Percentiles rank a stretch among this genome's conserved stretches.
These are phyloP conservation scores for Epichloe coenophiala DNA, from an alignment of 2,329 filamentous ascomycete species.

Conservation along the genomic window DNA sequence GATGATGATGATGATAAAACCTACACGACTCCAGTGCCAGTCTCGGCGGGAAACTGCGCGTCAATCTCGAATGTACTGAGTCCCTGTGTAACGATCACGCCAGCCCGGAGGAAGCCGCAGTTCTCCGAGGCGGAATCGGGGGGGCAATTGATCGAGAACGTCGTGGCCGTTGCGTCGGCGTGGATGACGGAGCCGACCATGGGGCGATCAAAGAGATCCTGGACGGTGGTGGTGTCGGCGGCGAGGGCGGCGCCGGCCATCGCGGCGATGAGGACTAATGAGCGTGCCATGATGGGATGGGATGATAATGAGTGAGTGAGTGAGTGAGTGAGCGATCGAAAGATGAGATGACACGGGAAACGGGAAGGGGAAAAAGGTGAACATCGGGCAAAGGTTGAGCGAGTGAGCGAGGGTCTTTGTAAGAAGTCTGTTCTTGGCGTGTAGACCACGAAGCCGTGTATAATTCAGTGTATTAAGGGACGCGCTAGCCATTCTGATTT, in stretches of 20 bases:
- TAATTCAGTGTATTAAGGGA: too few species aligned
- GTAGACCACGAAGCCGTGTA: too few species aligned
- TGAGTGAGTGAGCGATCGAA: neutral
- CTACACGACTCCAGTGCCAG: neutral
- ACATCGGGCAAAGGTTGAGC: too few species aligned
- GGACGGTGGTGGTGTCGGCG: constrained; percentile 15
- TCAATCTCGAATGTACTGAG: constrained; percentile 10
- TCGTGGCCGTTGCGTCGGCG: constrained; percentile 16
- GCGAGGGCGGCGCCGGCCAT: constrained; percentile 9
- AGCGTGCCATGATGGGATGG: constrained; percentile 8
- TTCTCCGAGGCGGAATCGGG: constrained; percentile 8
- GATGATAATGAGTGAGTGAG: neutral
- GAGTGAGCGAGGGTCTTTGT: too few species aligned
- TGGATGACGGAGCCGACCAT: constrained; percentile 18
- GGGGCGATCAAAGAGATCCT: constrained; percentile 12
- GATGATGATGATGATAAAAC: neutral
- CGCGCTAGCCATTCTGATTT: too few species aligned
- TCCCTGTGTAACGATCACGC: constrained; percentile 15
- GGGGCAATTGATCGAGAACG: constrained; percentile 16
- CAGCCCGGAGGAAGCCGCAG: constrained; percentile 10
- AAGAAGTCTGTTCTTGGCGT: too few species aligned
- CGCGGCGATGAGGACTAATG: constrained; percentile 11
- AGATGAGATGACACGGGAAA: neutral
- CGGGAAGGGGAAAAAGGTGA: too few species aligned
- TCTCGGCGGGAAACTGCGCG: constrained; percentile 2